Evolutionary conservation across 2,329 filamentous ascomycete genomes (phyloP).

Genomic region (Botrytis porri): DNA sequence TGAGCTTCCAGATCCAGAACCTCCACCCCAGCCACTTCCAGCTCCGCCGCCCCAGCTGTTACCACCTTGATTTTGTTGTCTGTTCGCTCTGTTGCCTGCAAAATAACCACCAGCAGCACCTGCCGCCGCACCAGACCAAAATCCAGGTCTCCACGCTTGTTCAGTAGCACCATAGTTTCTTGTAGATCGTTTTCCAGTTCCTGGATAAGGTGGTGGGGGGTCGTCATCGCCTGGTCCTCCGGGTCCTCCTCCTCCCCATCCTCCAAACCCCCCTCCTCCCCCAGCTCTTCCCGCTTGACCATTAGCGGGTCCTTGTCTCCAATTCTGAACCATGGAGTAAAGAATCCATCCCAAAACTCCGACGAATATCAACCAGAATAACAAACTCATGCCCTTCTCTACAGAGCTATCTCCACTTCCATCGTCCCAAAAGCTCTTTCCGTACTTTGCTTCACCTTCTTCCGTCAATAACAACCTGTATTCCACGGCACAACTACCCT

Average conservation of each 20-base stretch:
- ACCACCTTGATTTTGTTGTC: constrained; percentile 29
- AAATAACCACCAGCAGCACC: constrained; percentile 71
- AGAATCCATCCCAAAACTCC: constrained; percentile 60
- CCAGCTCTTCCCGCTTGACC: constrained; percentile 37
- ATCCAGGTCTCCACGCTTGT: constrained; percentile 66
- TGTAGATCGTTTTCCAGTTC: constrained; percentile 27
- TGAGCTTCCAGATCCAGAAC: constrained; percentile 29
- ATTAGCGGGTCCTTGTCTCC: constrained; percentile 31
- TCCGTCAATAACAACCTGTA: constrained; percentile 79
- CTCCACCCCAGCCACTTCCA: constrained; percentile 21
- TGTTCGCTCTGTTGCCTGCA: constrained; percentile 59
- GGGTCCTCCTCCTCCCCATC: constrained; percentile 41
- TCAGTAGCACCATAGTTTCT: constrained; percentile 31
- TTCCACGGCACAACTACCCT: constrained; percentile 89
- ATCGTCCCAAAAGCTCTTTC: constrained; percentile 24
- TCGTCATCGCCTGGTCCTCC: constrained; percentile 32
- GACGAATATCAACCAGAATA: constrained; percentile 64
- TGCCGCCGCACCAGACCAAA: constrained; percentile 62
- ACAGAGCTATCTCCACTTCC: constrained; percentile 6
- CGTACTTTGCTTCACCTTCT: constrained; percentile 69
- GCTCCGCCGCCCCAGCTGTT: constrained; percentile 29
- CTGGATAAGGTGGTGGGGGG: constrained; percentile 37
- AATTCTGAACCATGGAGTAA: constrained; percentile 49
- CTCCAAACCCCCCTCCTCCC: constrained; percentile 42
- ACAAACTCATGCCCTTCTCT: constrained; percentile 32